Evolutionary conservation across 163 green algal genomes (phyloP).

Genomic region (Coccomyxa subellipsoidea): DNA sequence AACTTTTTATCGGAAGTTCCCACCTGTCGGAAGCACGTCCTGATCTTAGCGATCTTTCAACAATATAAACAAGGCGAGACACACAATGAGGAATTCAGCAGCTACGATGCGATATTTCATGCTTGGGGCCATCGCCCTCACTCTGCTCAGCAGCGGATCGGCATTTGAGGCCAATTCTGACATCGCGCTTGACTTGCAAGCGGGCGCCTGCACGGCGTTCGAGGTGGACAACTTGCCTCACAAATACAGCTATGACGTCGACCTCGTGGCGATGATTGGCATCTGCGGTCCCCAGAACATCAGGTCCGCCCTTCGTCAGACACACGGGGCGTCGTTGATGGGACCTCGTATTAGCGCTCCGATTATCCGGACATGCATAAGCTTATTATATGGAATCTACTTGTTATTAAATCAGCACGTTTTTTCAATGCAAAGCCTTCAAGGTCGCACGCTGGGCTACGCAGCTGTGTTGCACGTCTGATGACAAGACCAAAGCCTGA

Average conservation of each 20-base stretch:
- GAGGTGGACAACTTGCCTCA: constrained; percentile 2
- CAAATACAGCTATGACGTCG: background rate
- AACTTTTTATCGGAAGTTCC: too few relatives aligned
- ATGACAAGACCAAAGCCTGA: background rate
- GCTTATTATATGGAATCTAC: background rate
- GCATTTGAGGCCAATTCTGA: background rate
- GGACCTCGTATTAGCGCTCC: background rate
- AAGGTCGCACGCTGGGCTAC: background rate
- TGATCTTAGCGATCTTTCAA: background rate
- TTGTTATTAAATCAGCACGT: background rate
- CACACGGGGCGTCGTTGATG: background rate
- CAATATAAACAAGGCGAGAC: background rate
- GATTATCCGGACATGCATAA: background rate
- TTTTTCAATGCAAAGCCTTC: background rate
- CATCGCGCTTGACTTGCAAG: background rate
- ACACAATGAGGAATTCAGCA: background rate
- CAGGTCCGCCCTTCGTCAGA: background rate
- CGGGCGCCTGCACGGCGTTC: background rate
- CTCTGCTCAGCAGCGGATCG: background rate
- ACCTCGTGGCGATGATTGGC: background rate
- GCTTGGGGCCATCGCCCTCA: background rate
- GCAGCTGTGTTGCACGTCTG: too few relatives aligned
- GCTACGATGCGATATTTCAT: background rate
- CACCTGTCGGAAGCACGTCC: background rate
- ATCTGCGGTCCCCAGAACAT: constrained; percentile 1